These are phyloP conservation scores for Voacanga thouarsii DNA, from an alignment of 257 asterid species.

Conservation along the genomic window DNA sequence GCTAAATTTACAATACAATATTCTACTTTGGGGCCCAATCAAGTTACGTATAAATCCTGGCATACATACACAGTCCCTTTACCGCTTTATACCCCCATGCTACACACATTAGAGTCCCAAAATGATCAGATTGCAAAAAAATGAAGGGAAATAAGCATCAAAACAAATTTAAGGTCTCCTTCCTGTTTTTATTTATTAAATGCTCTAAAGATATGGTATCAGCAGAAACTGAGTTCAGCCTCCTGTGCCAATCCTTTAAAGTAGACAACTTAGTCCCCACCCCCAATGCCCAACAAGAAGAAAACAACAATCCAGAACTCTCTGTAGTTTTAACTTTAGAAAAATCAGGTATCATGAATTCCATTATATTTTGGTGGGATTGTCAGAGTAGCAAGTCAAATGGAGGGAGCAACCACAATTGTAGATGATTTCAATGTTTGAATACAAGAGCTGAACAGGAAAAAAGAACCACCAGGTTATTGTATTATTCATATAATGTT, in stretches of 20 bases:
- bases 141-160: not conserved
- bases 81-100: not conserved
- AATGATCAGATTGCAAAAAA: not conserved
- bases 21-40: not conserved
- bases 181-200: not conserved
- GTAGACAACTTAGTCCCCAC: not conserved
- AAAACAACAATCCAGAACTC: not conserved
- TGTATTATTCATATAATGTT: not conserved
- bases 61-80: not conserved
- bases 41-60: not conserved
- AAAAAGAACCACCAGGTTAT: not conserved
- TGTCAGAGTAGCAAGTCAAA: not conserved
- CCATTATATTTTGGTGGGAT: not conserved
- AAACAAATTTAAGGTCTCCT: not conserved
- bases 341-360: not conserved
- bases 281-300: not conserved
- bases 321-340: not conserved
- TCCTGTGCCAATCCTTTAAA: no score
- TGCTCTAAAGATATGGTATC: not conserved
- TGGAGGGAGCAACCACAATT: not conserved
- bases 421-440: not conserved
- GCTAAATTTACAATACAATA: not conserved
- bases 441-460: not conserved
- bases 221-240: not conserved
- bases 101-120: not conserved